Percentiles rank a stretch among this genome's conserved stretches.
phyloP scores from a whole-genome alignment of 345 rosid genomes.

The Lepidium africanum region DNA sequence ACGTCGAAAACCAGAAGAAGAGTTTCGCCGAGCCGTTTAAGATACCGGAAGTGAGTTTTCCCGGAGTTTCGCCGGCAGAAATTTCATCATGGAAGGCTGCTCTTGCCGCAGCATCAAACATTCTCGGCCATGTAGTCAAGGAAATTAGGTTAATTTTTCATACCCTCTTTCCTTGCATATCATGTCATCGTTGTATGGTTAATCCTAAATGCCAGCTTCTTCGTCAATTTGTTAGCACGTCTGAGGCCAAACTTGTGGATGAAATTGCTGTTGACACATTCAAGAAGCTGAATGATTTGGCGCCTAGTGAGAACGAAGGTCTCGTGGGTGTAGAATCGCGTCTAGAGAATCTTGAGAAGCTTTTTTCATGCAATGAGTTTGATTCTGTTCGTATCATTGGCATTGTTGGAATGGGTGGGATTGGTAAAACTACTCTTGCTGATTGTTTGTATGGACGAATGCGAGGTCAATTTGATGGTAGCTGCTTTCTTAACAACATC shows the following conservation, averaged over 20 bases:
- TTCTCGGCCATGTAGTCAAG: slow-evolving; percentile 8
- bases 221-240: slow-evolving; percentile 9
- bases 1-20: slow-evolving; percentile 10
- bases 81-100: slow-evolving; percentile 14
- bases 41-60: neutral
- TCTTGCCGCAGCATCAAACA: slow-evolving; percentile 12
- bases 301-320: neutral
- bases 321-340: slow-evolving; percentile 31
- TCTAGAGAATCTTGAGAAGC: slow-evolving; percentile 1
- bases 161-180: neutral
- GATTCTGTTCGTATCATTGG: slow-evolving; percentile 28
- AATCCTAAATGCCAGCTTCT: neutral
- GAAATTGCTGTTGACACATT: slow-evolving; percentile 19
- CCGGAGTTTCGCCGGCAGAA: slow-evolving; percentile 1
- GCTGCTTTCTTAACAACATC: slow-evolving; percentile 37
- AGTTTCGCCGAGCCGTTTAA: slow-evolving; percentile 13
- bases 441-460: slow-evolving; percentile 33
- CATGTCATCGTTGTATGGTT: neutral
- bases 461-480: slow-evolving; percentile 29
- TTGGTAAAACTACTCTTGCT: slow-evolving; percentile 54
- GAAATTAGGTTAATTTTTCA: neutral
- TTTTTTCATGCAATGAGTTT: neutral
- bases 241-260: slow-evolving; percentile 29
- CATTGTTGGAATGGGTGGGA: slow-evolving; percentile 45
- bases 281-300: slow-evolving; percentile 25